phyloP scores from a whole-genome alignment of 2,329 filamentous ascomycete genomes.

The Aphanoascus verrucosus region DNA sequence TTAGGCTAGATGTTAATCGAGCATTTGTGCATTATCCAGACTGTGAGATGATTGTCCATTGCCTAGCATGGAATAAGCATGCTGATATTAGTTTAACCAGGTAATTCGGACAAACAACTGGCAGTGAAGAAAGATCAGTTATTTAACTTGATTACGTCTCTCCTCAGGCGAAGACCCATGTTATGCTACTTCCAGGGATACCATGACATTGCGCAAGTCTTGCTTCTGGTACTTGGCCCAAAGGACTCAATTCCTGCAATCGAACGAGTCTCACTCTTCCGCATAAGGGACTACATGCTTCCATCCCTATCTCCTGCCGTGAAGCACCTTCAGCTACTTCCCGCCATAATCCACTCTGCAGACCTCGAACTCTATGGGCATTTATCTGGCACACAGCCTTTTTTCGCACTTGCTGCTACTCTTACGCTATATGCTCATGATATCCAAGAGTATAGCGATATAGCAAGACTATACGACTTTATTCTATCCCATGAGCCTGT shows the following conservation, averaged over 20 bases:
- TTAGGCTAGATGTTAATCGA: slow-evolving; percentile 81
- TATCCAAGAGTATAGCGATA: slow-evolving; percentile 78
- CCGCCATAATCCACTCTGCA: slow-evolving; percentile 62
- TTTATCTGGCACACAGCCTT: slow-evolving; percentile 68
- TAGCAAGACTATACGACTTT: slow-evolving; percentile 84
- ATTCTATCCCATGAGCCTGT: slow-evolving; percentile 78
- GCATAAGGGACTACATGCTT: slow-evolving; percentile 96
- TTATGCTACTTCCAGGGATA: slow-evolving; percentile 97
- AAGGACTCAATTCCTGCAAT: slow-evolving; percentile 52
- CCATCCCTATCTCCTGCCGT: slow-evolving; percentile 72
- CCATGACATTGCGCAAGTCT: slow-evolving; percentile 94
- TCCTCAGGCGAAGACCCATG: slow-evolving; percentile 69
- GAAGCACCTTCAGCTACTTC: slow-evolving; percentile 76
- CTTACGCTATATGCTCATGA: slow-evolving; percentile 96
- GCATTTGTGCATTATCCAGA: slow-evolving; percentile 96
- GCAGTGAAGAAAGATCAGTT: slow-evolving; percentile 62
- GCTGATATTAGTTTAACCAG: slow-evolving; percentile 33
- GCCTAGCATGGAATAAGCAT: neutral
- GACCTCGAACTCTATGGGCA: slow-evolving; percentile 64
- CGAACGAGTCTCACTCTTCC: slow-evolving; percentile 72
- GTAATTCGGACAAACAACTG: slow-evolving; percentile 59
- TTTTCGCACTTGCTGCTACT: slow-evolving; percentile 86
- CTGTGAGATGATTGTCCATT: slow-evolving; percentile 42
- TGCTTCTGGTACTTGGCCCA: slow-evolving; percentile 71
- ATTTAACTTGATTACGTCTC: slow-evolving; percentile 65